These are phyloP conservation scores for Tetragonia tetragonoides DNA, from an alignment of 148 eudicot species.

Conservation along the genomic window DNA sequence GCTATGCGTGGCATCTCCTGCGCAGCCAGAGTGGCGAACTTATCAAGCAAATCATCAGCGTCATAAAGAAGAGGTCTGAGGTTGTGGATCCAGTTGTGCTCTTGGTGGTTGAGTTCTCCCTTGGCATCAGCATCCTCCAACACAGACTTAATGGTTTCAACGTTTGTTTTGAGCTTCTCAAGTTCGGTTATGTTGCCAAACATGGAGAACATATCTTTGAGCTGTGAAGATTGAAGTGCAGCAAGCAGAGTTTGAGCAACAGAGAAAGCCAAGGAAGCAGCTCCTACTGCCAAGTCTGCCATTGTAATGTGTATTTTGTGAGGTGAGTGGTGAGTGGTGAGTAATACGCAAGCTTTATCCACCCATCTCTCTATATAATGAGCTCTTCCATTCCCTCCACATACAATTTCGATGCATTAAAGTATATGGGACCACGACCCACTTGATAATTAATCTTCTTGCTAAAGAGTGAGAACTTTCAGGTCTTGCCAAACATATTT, in stretches of 20 bases:
- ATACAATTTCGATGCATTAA: too few species aligned
- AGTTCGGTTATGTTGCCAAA: background rate
- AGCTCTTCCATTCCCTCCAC: too few species aligned
- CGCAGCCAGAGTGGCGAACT: background rate
- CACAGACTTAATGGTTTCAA: background rate
- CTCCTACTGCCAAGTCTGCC: too few species aligned
- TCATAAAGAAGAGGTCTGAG: background rate
- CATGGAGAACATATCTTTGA: background rate
- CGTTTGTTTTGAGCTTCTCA: background rate
- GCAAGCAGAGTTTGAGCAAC: background rate
- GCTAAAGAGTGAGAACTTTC: too few species aligned
- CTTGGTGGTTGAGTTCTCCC: background rate
- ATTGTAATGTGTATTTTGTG: too few species aligned
- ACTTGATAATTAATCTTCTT: too few species aligned
- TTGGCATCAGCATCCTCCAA: background rate
- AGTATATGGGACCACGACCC: too few species aligned
- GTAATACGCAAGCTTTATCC: too few species aligned
- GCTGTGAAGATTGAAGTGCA: background rate
- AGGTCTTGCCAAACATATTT: too few species aligned
- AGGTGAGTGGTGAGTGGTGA: too few species aligned
- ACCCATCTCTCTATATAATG: too few species aligned
- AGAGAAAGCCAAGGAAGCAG: too few species aligned
- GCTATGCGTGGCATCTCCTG: background rate
- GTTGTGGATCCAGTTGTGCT: background rate
- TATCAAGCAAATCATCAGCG: conserved; percentile 4